Base-by-base conservation (phyloP, 2,329 filamentous ascomycete genomes). In the Alternaria viburni region DNA sequence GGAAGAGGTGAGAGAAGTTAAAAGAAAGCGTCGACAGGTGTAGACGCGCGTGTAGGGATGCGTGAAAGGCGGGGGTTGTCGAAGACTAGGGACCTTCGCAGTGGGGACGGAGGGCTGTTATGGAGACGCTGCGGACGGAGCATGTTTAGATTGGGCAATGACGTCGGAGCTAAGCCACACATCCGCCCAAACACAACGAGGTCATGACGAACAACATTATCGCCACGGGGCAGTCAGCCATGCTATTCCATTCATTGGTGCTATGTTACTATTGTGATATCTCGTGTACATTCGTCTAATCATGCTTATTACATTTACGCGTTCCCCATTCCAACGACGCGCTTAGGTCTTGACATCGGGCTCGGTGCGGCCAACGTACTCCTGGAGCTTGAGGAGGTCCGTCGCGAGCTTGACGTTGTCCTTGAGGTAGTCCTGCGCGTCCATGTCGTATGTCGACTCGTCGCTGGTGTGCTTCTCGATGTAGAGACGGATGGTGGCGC, bases 401-500 rank as follows among this genome's bases (percentile, higher is more conserved):
- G 93, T 91, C 21, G 95, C 93, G 72, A 97, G 88, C 78, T 90
- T 87, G 76, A 99, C 93, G 78, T 96, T 93, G 61, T 93, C 91
- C 85, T 92, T 91, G 74, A 99, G 87, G 85, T 97, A 99, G 62
- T 95, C 93, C 83, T 99, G 96, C 13, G 94, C 93, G 80, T 96
- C 93, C 76, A 91, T 81, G 62, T 85, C 88, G 77, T 96, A 96
- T 64, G 89, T 93, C 66, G 87, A 89, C 66, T 89, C 85, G 77
- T 98, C 93, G 68, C 84, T 88, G 81, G 92, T 94, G 85, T 98
- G 92, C 86, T 96, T 95, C 88, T 99, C 96, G 71, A 99, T 90
- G 83, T 99, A 99, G 71, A 99, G 86, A 67, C 96, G 92, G 79
- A 99, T 98, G 30, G 96, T 99, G 51, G 96, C 96, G 60, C 96